These are phyloP conservation scores for Mortierella sp. DNA, from an alignment of 371 early-diverging fungal species.

Conservation along the genomic window DNA sequence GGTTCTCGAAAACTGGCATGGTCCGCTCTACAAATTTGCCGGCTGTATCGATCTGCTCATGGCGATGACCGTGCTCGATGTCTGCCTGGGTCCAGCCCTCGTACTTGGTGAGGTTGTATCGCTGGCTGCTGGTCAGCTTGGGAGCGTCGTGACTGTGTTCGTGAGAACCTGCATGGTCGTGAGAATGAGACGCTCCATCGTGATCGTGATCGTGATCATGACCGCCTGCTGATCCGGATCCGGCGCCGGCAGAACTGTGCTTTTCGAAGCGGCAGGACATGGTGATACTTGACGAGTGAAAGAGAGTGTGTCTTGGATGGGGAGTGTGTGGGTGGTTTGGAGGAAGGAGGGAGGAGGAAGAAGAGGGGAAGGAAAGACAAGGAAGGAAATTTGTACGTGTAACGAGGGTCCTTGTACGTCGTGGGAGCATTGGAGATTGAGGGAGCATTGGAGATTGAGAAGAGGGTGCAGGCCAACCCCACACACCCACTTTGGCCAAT, in stretches of 20 bases:
- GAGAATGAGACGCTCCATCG: constrained; percentile 30
- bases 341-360: too few relatives aligned
- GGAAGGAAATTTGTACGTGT: too few relatives aligned
- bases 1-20: constrained; percentile 71
- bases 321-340: too few relatives aligned
- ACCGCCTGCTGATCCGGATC: constrained; percentile 19
- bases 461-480: too few relatives aligned
- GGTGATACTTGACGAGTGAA: background rate
- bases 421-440: too few relatives aligned
- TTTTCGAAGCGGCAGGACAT: constrained; percentile 55
- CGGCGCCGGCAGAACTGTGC: constrained; percentile 39
- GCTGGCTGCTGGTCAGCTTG: constrained; percentile 43
- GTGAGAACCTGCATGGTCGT: constrained; percentile 25
- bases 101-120: constrained; percentile 46
- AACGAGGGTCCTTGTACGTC: too few relatives aligned
- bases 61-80: constrained; percentile 87
- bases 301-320: too few relatives aligned
- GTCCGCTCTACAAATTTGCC: constrained; percentile 86
- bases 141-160: constrained; percentile 26
- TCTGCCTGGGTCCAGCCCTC: constrained; percentile 54
- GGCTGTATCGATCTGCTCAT: constrained; percentile 90
- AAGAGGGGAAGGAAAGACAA: too few relatives aligned
- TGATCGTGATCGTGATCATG: constrained; percentile 40
- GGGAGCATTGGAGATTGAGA: too few relatives aligned
- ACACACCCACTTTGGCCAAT: too few relatives aligned